Conservation (phyloP, 1,284 basidiomycete genomes). For the Rhodotorula sp. region DNA sequence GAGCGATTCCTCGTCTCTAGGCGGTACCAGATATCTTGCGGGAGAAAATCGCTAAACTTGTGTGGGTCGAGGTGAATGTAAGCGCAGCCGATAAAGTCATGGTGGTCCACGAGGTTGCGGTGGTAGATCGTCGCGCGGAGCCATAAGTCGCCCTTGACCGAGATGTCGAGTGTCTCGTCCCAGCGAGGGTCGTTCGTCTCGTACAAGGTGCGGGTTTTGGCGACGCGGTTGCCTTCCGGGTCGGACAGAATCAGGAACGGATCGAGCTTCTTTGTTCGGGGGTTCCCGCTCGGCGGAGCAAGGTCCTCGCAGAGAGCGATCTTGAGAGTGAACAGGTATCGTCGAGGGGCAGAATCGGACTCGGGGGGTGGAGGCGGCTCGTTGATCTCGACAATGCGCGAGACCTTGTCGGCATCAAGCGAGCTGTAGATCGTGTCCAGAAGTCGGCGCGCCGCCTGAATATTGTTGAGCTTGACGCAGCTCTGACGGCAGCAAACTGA, state of each 20-base stretch:
- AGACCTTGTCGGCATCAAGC: constrained; percentile 84
- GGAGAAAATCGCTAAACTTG: constrained; percentile 81
- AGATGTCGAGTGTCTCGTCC: constrained; percentile 96
- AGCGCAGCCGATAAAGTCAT: constrained; percentile 67
- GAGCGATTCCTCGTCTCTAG: constrained; percentile 58
- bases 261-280: constrained; percentile 68
- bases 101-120: constrained; percentile 66
- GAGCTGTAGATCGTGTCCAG: constrained; percentile 92
- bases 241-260: constrained; percentile 94
- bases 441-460: constrained; percentile 83
- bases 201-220: constrained; percentile 94
- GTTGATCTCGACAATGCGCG: constrained; percentile 58
- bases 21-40: constrained; percentile 89
- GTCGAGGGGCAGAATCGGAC: constrained; percentile 54
- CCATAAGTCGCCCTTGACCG: constrained; percentile 78
- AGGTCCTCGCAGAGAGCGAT: constrained; percentile 84
- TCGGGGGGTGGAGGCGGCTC: constrained; percentile 31
- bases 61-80: constrained; percentile 89
- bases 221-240: constrained; percentile 81
- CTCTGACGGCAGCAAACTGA: constrained; percentile 56
- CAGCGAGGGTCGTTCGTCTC: constrained; percentile 86
- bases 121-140: constrained; percentile 93
- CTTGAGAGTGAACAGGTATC: constrained; percentile 91
- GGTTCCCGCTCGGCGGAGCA: constrained; percentile 65
- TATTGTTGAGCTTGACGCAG: constrained; percentile 96